Evolutionary conservation across 106 monocot species (phyloP).

Genomic region (Dioscorea alata): DNA sequence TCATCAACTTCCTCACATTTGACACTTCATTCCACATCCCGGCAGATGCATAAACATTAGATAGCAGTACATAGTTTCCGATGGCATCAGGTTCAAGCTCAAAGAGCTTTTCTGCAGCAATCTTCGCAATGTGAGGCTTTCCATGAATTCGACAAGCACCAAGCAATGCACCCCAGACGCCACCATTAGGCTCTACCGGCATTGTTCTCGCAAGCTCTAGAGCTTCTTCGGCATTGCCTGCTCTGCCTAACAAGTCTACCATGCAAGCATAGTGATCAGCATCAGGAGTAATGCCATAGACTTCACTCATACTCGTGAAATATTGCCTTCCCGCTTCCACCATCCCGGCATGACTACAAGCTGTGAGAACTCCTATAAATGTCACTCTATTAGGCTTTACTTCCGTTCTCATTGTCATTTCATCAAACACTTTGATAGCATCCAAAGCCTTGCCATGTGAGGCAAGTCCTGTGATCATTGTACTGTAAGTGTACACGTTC

Average conservation of each 20-base stretch:
- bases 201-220: conserved; percentile 41
- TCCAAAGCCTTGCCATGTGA: conserved; percentile 44
- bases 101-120: conserved; percentile 44
- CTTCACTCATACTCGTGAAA: conserved; percentile 36
- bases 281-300: conserved; percentile 29
- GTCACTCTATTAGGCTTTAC: conserved; percentile 54
- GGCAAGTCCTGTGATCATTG: conserved; percentile 53
- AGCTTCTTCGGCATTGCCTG: conserved; percentile 52
- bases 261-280: conserved; percentile 68
- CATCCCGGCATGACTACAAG: conserved; percentile 63
- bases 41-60: conserved; percentile 52
- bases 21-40: conserved; percentile 68
- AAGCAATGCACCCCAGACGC: conserved; percentile 68
- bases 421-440: conserved; percentile 41
- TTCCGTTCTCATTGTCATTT: conserved; percentile 26
- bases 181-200: conserved; percentile 33
- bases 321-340: conserved; percentile 53
- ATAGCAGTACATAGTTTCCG: conserved; percentile 56
- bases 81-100: conserved; percentile 50
- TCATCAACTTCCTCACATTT: conserved; percentile 54
- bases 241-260: conserved; percentile 60
- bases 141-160: conserved; percentile 63
- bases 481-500: conserved; percentile 65
- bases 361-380: conserved; percentile 55
- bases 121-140: conserved; percentile 37